A percentile compares a stretch with the other conserved stretches of the same genome.
Conservation (phyloP, 106 monocot species). For the Acorus calamus region DNA sequence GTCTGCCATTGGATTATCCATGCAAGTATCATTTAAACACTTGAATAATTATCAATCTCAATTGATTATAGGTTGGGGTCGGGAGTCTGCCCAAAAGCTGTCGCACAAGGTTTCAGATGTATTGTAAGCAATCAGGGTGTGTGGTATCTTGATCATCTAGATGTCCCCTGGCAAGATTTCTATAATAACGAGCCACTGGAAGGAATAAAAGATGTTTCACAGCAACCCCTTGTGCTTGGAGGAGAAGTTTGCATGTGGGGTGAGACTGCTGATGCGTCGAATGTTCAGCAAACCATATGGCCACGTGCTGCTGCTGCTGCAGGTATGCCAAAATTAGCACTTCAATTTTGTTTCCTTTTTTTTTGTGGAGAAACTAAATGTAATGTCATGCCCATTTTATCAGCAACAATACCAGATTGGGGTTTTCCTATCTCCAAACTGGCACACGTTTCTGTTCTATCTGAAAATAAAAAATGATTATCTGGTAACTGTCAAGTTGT, state of each 20-base stretch:
- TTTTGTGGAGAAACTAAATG: no score
- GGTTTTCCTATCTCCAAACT: no score
- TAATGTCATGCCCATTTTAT: no score
- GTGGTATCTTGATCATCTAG: constrained; percentile 96
- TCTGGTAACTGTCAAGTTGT: no score
- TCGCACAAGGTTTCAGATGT: constrained; percentile 79
- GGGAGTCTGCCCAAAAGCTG: constrained; percentile 86
- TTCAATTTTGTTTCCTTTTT: no score
- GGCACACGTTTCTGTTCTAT: no score
- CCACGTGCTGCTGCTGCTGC: constrained; percentile 98
- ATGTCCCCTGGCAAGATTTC: constrained; percentile 78
- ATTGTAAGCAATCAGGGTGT: constrained; percentile 89
- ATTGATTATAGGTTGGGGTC: constrained; percentile 52
- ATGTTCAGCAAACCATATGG: constrained; percentile 96
- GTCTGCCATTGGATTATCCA: no score
- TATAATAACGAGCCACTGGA: constrained; percentile 75
- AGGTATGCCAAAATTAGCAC: constrained; percentile 28
- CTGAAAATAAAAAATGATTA: no score
- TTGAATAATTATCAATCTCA: not conserved
- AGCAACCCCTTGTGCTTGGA: constrained; percentile 83
- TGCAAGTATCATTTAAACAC: not conserved
- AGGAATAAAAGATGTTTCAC: constrained; percentile 49
- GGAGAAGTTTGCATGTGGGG: constrained; percentile 99
- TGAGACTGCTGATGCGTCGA: constrained; percentile 77
- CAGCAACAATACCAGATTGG: no score